Base-by-base conservation (phyloP, 805 yeast species). In the Zygosaccharomyces gambellarensis region DNA sequence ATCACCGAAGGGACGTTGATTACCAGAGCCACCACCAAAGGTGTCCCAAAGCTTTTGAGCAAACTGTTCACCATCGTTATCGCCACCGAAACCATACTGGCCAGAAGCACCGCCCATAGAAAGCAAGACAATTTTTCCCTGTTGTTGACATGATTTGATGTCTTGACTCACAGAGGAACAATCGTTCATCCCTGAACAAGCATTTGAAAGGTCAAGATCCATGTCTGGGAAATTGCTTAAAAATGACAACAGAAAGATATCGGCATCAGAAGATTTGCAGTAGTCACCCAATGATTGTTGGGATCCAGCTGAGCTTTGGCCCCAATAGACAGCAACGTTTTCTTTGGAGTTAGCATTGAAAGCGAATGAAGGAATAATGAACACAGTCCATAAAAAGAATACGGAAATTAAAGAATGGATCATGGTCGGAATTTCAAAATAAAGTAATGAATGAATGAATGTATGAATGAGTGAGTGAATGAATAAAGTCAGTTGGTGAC, bases 311-410 rank as follows among this genome's bases (percentile, higher is more conserved):
- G 92, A 81, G 59, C 80, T 79, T 69, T 89, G 96, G 47, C 97
- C 96, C 96, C 96, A 89, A 70, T 89, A 89, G 6, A 86, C 74
- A 21, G 85, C 96, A 34, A 88, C 79, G 55, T 87, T 85, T 29
- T 74, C 61, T 42, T 76, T 73, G 31, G 81, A 65, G 14, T 65
- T 48, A 8, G 73, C 58, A 45, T 70, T 66, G 48, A 71, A 71
- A 12, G 71, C 67, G 10, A n/a, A 70, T 65, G 19, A 29, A 30
- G 11, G 55, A 12, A 39, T 30, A 21, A 25, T 23, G 12, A 41
- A 28, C 23, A 39, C 41, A 28, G 10, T 45, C 21, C 22, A 48
- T 43, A 39, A 36, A 43, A 45, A 44, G 29, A 45, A 38, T 44
- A 22, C 30, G 11, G 45, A 34, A 39, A 27, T 43, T 23, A 32